Evolutionary conservation across 169 alveolate species (phyloP), one percentile per base, ranked within the genome.

Genomic region (Besnoitia besnoiti): DNA sequence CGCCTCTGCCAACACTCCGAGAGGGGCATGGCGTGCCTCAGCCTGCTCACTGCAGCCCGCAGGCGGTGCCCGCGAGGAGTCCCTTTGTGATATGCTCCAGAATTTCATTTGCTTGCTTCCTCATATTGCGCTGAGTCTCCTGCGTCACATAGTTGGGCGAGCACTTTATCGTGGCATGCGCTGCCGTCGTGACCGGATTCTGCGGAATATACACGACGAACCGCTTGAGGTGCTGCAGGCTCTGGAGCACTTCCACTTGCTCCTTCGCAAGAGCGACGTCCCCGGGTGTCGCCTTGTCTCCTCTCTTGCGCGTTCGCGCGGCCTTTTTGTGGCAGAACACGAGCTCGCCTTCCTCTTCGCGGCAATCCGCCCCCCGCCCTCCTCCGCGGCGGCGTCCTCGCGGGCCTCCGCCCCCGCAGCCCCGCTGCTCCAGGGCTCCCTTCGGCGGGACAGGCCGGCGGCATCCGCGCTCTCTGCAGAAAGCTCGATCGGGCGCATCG

Each of bases 401-500:
- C 30, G 16, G 33, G 16, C 73, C 33, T 55, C 55, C 14, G 55
- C 24, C 14, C 14, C 35, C 73, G 16, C 35, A 33, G 16, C 73
- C 33, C 27, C 30, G 16, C 33, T 33, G 0, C 73, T 33, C 73
- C n/a, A 8, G 73, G 73, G 16, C 27, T 33, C 8, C 35, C 33
- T 1, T 19, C 7, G n/a, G 59, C 35, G n/a, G 27, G 4, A 7
- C 55, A 42, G 30, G 35, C 79, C 7, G 12, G 79, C 79, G 79
- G 40, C 7, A 30, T 40, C 40, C 19, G n/a, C 55, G 59, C 21
- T 55, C 73, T 55, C 27, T 77, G 85, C 27, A 30, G 33, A 42
- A n/a, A 82, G 37, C 67, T n/a, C 42, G 14, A 82, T 21, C 40
- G 89, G 89, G 42, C 50, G 21, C 89, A 82, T 82, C 89, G 89